phyloP scores from a whole-genome alignment of 2,329 filamentous ascomycete genomes.

The Cladosporium colombiae region DNA sequence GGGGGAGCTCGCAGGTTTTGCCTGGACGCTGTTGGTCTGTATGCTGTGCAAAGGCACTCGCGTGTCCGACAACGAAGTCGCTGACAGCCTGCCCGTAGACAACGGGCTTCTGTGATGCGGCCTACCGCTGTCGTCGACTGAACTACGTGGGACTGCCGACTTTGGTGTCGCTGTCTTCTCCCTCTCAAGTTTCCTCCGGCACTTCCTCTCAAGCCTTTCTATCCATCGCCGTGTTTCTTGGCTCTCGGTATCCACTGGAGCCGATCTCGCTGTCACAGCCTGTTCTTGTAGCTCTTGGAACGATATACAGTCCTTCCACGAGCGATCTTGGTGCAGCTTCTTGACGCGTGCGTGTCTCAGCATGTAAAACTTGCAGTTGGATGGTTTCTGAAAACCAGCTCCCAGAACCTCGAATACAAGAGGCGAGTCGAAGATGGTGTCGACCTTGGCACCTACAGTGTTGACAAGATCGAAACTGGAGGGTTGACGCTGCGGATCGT shows the following conservation, averaged over 20 bases:
- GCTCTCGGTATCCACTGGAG: slow-evolving; percentile 55
- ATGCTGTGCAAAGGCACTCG: background rate
- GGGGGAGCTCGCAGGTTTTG: background rate
- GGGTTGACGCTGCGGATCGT: slow-evolving; percentile 27
- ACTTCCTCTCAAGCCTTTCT: slow-evolving; percentile 54
- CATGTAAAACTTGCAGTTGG: slow-evolving; percentile 69
- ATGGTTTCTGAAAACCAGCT: slow-evolving; percentile 73
- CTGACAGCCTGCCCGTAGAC: background rate
- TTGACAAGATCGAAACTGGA: slow-evolving; percentile 28
- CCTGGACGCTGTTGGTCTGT: background rate
- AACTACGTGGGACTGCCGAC: slow-evolving; percentile 21
- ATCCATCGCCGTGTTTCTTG: slow-evolving; percentile 65
- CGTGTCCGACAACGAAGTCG: background rate
- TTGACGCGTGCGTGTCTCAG: slow-evolving; percentile 74
- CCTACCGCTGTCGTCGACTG: background rate
- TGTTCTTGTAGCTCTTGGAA: slow-evolving; percentile 70
- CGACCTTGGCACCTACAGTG: slow-evolving; percentile 34
- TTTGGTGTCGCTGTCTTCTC: slow-evolving; percentile 28
- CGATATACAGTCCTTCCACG: slow-evolving; percentile 66
- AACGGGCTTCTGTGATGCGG: background rate
- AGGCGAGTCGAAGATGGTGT: slow-evolving; percentile 65
- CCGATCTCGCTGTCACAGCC: slow-evolving; percentile 58
- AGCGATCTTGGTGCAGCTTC: slow-evolving; percentile 77
- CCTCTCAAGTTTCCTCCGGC: slow-evolving; percentile 35
- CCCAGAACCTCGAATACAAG: slow-evolving; percentile 79